phyloP scores from a whole-genome alignment of 306 rosid species.

The Dicorynia guianensis region DNA sequence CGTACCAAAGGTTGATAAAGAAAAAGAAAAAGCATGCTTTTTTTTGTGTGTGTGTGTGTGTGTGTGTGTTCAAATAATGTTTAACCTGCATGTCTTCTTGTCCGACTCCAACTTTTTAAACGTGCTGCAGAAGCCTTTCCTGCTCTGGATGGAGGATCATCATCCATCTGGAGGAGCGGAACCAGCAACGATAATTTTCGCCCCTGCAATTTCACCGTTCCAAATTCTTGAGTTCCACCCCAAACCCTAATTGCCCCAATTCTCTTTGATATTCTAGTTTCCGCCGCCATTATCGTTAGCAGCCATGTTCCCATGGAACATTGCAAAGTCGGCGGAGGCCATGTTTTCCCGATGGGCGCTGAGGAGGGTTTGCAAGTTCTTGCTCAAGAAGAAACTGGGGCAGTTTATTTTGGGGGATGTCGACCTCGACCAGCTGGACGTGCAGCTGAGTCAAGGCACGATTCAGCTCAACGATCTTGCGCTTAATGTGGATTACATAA shows the following conservation, averaged over 20 bases:
- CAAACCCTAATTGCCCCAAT: conserved; percentile 38
- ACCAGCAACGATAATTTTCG: not conserved
- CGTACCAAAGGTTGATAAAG: not conserved
- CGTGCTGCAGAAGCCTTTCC: not conserved
- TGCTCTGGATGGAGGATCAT: conserved; percentile 46
- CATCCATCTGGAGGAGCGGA: conserved; percentile 34
- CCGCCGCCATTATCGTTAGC: conserved; percentile 3
- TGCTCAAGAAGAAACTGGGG: conserved; percentile 93
- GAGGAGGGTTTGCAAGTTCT: conserved; percentile 82
- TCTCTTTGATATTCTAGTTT: not conserved
- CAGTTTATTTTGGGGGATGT: conserved; percentile 86
- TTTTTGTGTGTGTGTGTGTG: too few species aligned
- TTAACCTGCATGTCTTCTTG: not conserved
- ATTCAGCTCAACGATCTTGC: conserved; percentile 95
- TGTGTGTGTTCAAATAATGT: too few species aligned
- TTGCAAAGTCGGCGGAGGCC: conserved; percentile 95
- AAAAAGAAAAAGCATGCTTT: too few species aligned
- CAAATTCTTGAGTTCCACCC: not conserved
- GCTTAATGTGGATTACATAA: conserved; percentile 81
- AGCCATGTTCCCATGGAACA: conserved; percentile 85
- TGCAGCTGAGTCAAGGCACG: conserved; percentile 79
- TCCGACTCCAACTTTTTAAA: not conserved
- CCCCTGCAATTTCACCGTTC: conserved; percentile 24
- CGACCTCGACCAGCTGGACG: conserved; percentile 92
- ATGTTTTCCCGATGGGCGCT: conserved; percentile 91